A percentile compares a stretch with the other conserved stretches of the same genome.
phyloP scores from a whole-genome alignment of 306 rosid species.

The Inga laurina region DNA sequence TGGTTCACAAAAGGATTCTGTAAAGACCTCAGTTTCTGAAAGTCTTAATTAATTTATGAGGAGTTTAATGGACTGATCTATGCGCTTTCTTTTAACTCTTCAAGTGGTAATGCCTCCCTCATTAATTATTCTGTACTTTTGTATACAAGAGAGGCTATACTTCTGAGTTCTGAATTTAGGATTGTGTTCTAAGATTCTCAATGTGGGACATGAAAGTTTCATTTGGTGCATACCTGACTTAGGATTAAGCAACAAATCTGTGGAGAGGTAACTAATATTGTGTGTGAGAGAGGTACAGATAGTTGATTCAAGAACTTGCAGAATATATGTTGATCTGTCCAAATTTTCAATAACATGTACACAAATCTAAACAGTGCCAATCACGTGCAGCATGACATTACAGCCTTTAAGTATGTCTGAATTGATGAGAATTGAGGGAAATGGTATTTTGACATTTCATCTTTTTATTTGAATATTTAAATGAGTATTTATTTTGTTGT shows the following conservation, averaged over 20 bases:
- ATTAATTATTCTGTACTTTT: background rate
- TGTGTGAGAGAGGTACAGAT: background rate
- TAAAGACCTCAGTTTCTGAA: background rate
- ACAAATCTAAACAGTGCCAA: background rate
- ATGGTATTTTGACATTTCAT: background rate
- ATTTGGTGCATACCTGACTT: background rate
- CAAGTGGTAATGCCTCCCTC: background rate
- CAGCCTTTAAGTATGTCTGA: background rate
- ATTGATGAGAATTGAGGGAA: background rate
- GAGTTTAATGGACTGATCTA: constrained; percentile 19
- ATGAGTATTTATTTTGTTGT: background rate
- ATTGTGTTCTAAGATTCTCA: background rate
- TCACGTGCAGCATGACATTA: background rate
- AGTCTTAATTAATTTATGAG: background rate
- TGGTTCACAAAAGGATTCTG: background rate
- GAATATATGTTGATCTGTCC: background rate
- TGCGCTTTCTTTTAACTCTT: background rate
- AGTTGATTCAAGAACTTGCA: background rate
- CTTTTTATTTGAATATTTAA: background rate
- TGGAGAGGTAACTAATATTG: background rate
- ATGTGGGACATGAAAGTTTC: background rate
- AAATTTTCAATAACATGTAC: background rate
- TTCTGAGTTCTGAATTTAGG: background rate
- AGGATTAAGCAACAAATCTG: constrained; percentile 17
- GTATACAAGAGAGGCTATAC: background rate